Conservation (phyloP, 2,329 filamentous ascomycete genomes). For the Sclerotinia nivalis region DNA sequence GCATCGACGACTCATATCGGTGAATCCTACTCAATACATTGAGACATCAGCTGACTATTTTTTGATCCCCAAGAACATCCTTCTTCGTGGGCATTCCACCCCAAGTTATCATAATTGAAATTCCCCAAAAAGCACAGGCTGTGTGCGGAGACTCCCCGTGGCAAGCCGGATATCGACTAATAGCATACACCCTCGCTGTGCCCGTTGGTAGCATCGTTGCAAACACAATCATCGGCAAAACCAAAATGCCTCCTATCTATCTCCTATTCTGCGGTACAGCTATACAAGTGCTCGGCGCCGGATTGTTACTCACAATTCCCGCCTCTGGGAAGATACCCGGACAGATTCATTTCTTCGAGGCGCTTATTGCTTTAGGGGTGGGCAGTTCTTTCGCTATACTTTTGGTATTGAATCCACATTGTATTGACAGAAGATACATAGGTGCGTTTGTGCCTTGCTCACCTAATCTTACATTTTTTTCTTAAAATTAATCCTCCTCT, state of each 20-base stretch:
- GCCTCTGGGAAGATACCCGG: too few species aligned
- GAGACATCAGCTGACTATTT: neutral
- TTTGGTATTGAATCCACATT: too few species aligned
- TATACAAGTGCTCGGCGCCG: too few species aligned
- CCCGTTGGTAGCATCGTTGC: neutral
- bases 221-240: neutral
- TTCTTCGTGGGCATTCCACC: conserved; percentile 29
- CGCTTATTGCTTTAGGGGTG: too few species aligned
- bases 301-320: too few species aligned
- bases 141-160: conserved; percentile 24
- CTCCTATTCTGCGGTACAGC: neutral
- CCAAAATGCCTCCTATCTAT: neutral
- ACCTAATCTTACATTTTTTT: neutral
- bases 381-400: too few species aligned
- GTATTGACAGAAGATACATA: too few species aligned
- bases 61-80: conserved; percentile 8
- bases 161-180: conserved; percentile 8
- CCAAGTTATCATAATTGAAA: conserved; percentile 25
- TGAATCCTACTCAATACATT: too few species aligned
- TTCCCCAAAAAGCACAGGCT: conserved; percentile 27
- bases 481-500: neutral
- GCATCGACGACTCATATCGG: too few species aligned
- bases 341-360: too few species aligned
- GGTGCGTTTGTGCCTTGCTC: too few species aligned
- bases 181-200: neutral